phyloP scores from a whole-genome alignment of 768 basidiomycete species.

The Tricholoma flavovirens region DNA sequence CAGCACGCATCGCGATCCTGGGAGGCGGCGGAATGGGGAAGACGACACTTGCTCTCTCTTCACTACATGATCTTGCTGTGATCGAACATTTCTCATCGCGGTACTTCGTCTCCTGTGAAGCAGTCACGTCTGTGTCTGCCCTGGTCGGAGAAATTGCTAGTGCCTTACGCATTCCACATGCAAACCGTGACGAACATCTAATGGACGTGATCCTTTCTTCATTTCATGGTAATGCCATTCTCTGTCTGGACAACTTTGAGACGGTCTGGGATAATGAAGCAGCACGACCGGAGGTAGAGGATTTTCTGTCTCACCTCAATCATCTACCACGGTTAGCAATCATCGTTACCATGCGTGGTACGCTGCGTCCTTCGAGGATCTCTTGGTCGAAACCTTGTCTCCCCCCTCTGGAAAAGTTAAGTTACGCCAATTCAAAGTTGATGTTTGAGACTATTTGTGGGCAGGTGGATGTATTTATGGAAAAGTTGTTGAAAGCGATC shows the following conservation, averaged over 20 bases:
- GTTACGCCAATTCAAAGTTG: neutral
- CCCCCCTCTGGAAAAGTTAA: neutral
- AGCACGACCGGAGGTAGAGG: neutral
- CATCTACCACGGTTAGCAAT: neutral
- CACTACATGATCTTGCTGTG: neutral
- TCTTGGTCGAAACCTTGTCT: constrained; percentile 3
- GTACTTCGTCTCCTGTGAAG: constrained; percentile 9
- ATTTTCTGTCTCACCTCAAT: neutral
- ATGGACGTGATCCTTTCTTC: neutral
- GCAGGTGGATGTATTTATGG: neutral
- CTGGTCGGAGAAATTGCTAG: constrained; percentile 1
- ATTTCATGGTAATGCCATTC: neutral
- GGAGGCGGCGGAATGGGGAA: too few relatives aligned
- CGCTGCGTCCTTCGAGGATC: neutral
- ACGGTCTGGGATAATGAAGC: constrained; percentile 3
- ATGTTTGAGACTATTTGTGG: neutral
- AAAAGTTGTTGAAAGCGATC: neutral
- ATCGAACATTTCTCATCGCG: neutral
- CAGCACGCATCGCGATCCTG: too few relatives aligned
- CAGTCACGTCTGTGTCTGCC: neutral
- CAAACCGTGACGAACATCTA: neutral
- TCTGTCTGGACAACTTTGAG: neutral
- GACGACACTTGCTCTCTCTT: constrained; percentile 4
- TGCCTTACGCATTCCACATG: neutral
- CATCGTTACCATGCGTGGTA: constrained; percentile 4